phyloP scores from a whole-genome alignment of 495 filamentous ascomycete genomes.

The Trypethelium eluteriae region DNA sequence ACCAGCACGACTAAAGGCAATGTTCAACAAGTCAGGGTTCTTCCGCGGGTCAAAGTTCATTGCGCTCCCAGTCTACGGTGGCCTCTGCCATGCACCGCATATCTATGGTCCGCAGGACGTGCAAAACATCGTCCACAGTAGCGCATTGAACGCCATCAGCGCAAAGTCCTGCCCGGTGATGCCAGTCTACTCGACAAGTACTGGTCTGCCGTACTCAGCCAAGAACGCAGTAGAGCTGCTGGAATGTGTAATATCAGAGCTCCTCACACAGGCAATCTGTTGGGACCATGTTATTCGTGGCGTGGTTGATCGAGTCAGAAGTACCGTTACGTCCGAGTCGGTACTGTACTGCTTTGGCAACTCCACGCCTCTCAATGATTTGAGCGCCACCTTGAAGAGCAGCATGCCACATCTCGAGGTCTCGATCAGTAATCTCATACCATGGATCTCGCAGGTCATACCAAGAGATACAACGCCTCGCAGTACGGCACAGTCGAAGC shows the following conservation, averaged over 20 bases:
- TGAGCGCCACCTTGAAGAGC: neutral
- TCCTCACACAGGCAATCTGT: conserved; percentile 19
- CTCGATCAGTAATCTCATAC: neutral
- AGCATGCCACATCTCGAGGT: neutral
- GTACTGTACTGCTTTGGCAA: neutral
- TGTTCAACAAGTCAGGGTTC: conserved; percentile 30
- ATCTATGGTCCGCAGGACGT: conserved; percentile 35
- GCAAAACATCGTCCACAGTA: conserved; percentile 24
- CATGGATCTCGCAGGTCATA: neutral
- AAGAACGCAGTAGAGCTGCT: conserved; percentile 15
- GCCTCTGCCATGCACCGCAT: conserved; percentile 41
- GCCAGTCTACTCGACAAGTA: conserved; percentile 18
- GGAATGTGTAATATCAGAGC: conserved; percentile 11
- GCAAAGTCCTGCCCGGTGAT: conserved; percentile 9
- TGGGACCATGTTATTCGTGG: conserved; percentile 14
- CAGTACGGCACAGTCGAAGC: conserved; percentile 4
- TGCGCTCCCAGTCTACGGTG: conserved; percentile 34
- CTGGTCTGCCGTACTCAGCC: conserved; percentile 14
- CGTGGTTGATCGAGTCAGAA: neutral
- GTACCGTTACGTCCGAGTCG: neutral
- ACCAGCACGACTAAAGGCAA: conserved; percentile 35
- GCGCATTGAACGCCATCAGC: neutral
- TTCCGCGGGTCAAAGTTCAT: conserved; percentile 33
- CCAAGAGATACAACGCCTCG: neutral
- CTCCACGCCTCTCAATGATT: conserved; percentile 8